Conservation (phyloP, 106 monocot genomes). For the Apostasia shenzhenica region DNA sequence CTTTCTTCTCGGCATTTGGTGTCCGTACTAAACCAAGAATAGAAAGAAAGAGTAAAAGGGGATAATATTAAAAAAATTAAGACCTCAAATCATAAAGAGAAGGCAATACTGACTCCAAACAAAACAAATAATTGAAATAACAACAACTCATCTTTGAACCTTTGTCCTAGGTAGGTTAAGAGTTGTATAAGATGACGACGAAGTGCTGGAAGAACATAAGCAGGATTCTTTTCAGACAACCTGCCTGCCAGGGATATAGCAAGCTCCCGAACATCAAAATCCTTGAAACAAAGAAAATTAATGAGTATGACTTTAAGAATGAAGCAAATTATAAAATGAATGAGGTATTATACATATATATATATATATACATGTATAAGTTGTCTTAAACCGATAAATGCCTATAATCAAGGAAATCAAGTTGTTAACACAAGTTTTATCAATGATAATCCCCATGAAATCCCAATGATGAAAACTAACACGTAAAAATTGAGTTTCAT, state of each 20-base stretch:
- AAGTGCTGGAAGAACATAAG: constrained; percentile 96
- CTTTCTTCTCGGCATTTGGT: constrained; percentile 98
- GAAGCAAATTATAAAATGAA: too few species aligned
- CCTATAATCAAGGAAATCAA: too few species aligned
- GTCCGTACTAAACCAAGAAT: constrained; percentile 57
- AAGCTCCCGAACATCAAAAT: constrained; percentile 65
- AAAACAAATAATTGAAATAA: not conserved
- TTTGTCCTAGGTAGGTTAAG: constrained; percentile 79
- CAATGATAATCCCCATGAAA: too few species aligned
- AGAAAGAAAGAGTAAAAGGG: not conserved
- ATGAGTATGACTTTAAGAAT: not conserved
- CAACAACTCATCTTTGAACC: constrained; percentile 27
- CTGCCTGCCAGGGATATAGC: constrained; percentile 86
- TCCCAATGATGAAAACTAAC: too few species aligned
- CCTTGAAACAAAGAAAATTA: constrained; percentile 32
- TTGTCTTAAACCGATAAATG: too few species aligned
- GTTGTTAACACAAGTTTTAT: too few species aligned
- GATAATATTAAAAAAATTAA: not conserved
- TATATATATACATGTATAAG: too few species aligned
- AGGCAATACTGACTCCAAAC: not conserved
- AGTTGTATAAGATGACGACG: constrained; percentile 92
- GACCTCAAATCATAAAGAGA: not conserved
- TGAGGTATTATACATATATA: too few species aligned
- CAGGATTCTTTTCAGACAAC: constrained; percentile 97
- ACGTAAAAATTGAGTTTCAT: too few species aligned